Evolutionary conservation across 106 monocot genomes (phyloP), one percentile per base, ranked within the genome.

Genomic region (Iris macrosiphon): DNA sequence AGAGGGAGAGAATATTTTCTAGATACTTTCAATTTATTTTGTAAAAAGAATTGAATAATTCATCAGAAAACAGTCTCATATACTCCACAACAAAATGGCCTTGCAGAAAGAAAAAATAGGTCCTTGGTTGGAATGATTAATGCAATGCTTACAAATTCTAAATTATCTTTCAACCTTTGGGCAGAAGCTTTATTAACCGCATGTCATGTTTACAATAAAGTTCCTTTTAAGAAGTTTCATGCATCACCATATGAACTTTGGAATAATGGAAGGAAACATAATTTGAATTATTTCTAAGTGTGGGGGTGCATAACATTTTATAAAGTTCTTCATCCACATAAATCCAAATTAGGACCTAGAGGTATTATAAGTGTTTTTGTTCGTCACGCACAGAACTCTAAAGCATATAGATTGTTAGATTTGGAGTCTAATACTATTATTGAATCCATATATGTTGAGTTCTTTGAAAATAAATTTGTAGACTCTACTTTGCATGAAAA

Each of bases 1-100:
- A 50, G 63, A 51, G 63, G 46, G 43, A 46, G 31, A 3, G 46
- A 61, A 47, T 61, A 61, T 45, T 46, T 61, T 47, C 32, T 46
- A 19, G 34, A 19, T 42, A 9, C 25, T 4, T 43, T 61, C 19
- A n/a, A 3, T 7, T 31, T 10, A 29, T 28, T 46, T 46, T 61
- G 45, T 61, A 30, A 61, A 46, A 18, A 44, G 2, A 2, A 61
- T 61, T 28, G 25, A 2, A 63, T 63, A 35, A 49, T 39, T 45
- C 37, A 49, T 32, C 62, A 50, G 49, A 12, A 6, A 13, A 29
- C 37, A 18, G 37, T 34, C 4, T 17, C 20, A 2, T 63, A 49
- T 26, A 48, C 49, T 5, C 49, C 35, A 6, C 49, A 38, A 63
- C 62, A 35, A 33, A 63, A 63, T 63, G 62, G 37, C 3, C 18